Evolutionary conservation across 345 rosid species (phyloP).

Genomic region (Capsella bursapastoris): DNA sequence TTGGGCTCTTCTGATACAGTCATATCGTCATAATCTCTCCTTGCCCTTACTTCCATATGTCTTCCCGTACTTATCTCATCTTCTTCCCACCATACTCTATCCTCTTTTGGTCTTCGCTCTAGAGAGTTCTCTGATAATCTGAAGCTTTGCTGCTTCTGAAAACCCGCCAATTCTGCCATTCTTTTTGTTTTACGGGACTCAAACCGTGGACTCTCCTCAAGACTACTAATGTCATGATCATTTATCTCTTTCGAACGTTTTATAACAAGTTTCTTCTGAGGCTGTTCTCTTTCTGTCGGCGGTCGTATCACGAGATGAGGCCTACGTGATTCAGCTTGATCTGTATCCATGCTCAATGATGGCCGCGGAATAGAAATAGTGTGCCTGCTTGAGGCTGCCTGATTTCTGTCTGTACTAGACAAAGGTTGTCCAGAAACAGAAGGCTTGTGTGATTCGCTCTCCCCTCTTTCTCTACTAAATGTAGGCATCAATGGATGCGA

Average conservation of each 20-base stretch:
- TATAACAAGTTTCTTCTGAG: slow-evolving; percentile 77
- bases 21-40: slow-evolving; percentile 51
- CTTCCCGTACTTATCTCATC: slow-evolving; percentile 71
- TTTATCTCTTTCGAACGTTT: slow-evolving; percentile 72
- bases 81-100: slow-evolving; percentile 81
- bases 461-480: slow-evolving; percentile 60
- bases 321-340: slow-evolving; percentile 66
- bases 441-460: slow-evolving; percentile 63
- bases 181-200: slow-evolving; percentile 82
- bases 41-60: slow-evolving; percentile 55
- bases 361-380: slow-evolving; percentile 67
- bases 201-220: slow-evolving; percentile 65
- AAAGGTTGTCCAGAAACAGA: slow-evolving; percentile 65
- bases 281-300: slow-evolving; percentile 72
- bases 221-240: slow-evolving; percentile 75
- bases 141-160: slow-evolving; percentile 58
- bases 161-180: slow-evolving; percentile 76
- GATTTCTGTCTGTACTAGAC: slow-evolving; percentile 55
- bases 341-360: slow-evolving; percentile 56
- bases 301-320: slow-evolving; percentile 84
- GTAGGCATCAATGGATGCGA: slow-evolving; percentile 60
- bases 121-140: slow-evolving; percentile 51
- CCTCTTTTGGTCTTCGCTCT: slow-evolving; percentile 64
- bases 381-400: slow-evolving; percentile 60
- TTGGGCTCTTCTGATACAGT: slow-evolving; percentile 61